These are phyloP conservation scores for Mucor irregularis DNA, from an alignment of 371 early-diverging fungal genomes.

Conservation along the genomic window DNA sequence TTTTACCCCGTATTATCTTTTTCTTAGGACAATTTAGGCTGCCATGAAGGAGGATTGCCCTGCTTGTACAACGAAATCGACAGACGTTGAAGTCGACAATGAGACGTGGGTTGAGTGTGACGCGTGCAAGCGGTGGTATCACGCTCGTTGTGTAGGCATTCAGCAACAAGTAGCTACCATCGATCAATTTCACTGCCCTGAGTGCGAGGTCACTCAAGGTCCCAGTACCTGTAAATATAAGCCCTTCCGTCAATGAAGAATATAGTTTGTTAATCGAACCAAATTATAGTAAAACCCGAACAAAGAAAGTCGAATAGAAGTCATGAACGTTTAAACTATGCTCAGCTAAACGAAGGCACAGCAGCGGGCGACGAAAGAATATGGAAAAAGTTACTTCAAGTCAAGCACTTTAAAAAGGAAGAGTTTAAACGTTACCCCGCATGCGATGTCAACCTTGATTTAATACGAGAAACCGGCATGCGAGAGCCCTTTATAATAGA, in stretches of 20 bases:
- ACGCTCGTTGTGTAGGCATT: constrained; percentile 52
- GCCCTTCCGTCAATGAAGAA: constrained; percentile 20
- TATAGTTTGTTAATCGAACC: not conserved
- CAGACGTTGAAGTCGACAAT: not conserved
- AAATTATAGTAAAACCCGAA: constrained; percentile 2
- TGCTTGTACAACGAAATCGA: not conserved
- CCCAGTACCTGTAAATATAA: constrained; percentile 60
- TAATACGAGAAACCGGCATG: constrained; percentile 58
- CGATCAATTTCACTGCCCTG: constrained; percentile 68
- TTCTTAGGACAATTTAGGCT: no score
- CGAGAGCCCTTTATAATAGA: constrained; percentile 66
- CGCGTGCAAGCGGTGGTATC: constrained; percentile 69
- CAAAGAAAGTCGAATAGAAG: constrained; percentile 62
- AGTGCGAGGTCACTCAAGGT: constrained; percentile 56
- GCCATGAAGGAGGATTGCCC: not conserved
- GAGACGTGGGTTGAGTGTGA: constrained; percentile 71
- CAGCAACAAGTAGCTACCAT: constrained; percentile 55
- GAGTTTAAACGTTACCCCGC: constrained; percentile 61
- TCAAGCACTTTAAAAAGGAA: constrained; percentile 56
- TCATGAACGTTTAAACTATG: constrained; percentile 65
- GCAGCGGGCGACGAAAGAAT: constrained; percentile 63
- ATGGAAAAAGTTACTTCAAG: constrained; percentile 60
- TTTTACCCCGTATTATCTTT: no score
- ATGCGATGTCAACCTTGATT: constrained; percentile 52
- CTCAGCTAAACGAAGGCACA: constrained; percentile 69